Evolutionary conservation across 2,329 filamentous ascomycete species (phyloP).

Genomic region (Pseudogymnoascus sp.): DNA sequence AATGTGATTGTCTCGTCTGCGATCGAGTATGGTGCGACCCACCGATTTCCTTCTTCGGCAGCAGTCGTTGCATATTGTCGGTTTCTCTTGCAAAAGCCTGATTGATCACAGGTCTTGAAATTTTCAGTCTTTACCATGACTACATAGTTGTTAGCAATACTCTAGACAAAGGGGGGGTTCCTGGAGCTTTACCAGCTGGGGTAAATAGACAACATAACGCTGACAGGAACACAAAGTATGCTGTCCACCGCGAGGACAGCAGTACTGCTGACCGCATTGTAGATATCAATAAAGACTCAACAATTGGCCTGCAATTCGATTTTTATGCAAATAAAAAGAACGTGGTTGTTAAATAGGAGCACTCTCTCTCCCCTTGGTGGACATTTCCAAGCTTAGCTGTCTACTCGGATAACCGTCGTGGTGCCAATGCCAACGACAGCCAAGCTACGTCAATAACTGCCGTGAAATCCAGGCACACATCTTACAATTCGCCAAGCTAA

Average conservation of each 20-base stretch:
- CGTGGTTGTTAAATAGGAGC: conserved; percentile 9
- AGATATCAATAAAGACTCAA: conserved; percentile 7
- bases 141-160: conserved; percentile 32
- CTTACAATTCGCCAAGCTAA: neutral
- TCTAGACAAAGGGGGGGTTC: neutral
- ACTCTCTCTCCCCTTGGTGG: conserved; percentile 3
- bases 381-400: conserved; percentile 9
- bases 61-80: conserved; percentile 79
- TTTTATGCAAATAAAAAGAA: conserved; percentile 5
- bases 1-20: conserved; percentile 65
- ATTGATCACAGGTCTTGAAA: conserved; percentile 94
- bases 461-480: neutral
- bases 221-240: conserved; percentile 52
- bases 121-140: conserved; percentile 88
- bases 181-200: conserved; percentile 48
- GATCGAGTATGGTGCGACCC: conserved; percentile 76
- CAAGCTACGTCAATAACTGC: neutral
- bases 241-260: conserved; percentile 57
- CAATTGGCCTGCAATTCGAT: neutral
- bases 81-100: conserved; percentile 95
- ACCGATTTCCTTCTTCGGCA: conserved; percentile 51
- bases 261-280: conserved; percentile 23
- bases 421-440: neutral
- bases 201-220: conserved; percentile 54
- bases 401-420: neutral